A percentile compares a stretch with the other conserved stretches of the same genome.
Conservation (phyloP, 192 early-diverging fungal genomes). For the Podila minutissima region DNA sequence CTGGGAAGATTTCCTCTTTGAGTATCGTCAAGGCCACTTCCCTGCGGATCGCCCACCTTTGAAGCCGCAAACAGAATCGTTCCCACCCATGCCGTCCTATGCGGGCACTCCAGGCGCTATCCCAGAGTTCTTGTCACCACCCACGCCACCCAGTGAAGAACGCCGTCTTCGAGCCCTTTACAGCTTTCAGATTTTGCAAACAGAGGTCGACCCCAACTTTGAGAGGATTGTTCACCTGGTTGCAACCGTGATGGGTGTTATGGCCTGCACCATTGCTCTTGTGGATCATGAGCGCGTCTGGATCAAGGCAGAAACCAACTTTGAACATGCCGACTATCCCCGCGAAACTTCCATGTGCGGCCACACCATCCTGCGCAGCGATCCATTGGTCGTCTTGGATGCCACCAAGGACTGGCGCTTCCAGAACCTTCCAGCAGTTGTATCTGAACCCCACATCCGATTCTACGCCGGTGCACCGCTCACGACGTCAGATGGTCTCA, state of each 20-base stretch:
- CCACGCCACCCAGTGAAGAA: slow-evolving; percentile 31
- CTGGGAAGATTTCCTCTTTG: slow-evolving; percentile 32
- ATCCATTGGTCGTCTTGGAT: slow-evolving; percentile 51
- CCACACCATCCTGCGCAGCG: slow-evolving; percentile 46
- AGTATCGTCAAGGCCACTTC: slow-evolving; percentile 24
- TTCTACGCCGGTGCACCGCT: slow-evolving; percentile 60
- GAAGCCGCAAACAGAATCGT: not conserved
- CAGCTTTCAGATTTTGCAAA: slow-evolving; percentile 31
- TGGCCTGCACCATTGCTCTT: slow-evolving; percentile 32
- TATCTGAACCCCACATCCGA: slow-evolving; percentile 44
- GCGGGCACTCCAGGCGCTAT: not conserved
- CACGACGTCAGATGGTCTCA: slow-evolving; percentile 49
- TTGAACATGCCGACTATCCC: slow-evolving; percentile 5
- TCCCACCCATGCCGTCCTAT: slow-evolving; percentile 23
- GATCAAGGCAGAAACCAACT: slow-evolving; percentile 24
- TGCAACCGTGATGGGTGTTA: slow-evolving; percentile 23
- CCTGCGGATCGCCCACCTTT: slow-evolving; percentile 11
- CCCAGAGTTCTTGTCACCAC: slow-evolving; percentile 21
- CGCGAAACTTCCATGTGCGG: slow-evolving; percentile 38
- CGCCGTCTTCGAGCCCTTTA: slow-evolving; percentile 32
- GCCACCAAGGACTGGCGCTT: slow-evolving; percentile 60
- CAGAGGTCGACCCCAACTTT: slow-evolving; percentile 37
- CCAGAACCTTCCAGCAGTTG: slow-evolving; percentile 52
- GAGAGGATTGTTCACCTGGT: slow-evolving; percentile 40
- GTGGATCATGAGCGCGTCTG: slow-evolving; percentile 19